Evolutionary conservation across 1,284 basidiomycete genomes (phyloP).

Genomic region (Irpex rosettiformis): DNA sequence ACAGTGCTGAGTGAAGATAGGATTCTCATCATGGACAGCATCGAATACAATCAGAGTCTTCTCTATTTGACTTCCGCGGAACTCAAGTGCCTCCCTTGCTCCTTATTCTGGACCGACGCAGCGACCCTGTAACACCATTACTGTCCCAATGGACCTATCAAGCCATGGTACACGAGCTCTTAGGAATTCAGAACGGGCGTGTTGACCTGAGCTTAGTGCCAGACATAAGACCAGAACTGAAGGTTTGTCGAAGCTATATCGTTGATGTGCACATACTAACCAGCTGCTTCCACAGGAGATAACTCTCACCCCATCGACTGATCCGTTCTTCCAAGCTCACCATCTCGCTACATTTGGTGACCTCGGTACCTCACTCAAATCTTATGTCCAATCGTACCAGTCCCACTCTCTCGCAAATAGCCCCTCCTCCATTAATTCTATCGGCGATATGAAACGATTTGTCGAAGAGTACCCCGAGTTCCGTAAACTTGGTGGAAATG

Average conservation of each 20-base stretch:
- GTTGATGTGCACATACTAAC: background rate
- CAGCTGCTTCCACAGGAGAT: constrained; percentile 65
- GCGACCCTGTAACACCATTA: constrained; percentile 98
- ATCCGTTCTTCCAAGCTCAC: constrained; percentile 93
- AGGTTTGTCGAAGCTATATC: constrained; percentile 42
- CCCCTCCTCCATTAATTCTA: constrained; percentile 88
- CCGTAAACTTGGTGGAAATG: constrained; percentile 93
- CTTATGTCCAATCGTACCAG: constrained; percentile 95
- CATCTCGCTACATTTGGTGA: constrained; percentile 96
- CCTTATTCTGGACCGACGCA: constrained; percentile 85
- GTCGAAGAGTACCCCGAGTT: constrained; percentile 99
- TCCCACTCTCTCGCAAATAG: constrained; percentile 77
- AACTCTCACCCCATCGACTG: constrained; percentile 88
- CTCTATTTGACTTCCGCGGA: constrained; percentile 74
- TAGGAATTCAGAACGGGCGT: constrained; percentile 93
- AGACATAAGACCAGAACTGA: constrained; percentile 83
- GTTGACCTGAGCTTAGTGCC: constrained; percentile 86
- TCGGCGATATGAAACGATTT: constrained; percentile 96
- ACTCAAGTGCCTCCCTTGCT: constrained; percentile 75
- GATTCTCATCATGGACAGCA: constrained; percentile 40
- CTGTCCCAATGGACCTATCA: constrained; percentile 99
- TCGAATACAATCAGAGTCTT: constrained; percentile 66
- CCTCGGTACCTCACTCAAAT: constrained; percentile 88
- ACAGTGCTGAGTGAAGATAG: background rate
- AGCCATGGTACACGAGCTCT: constrained; percentile 97